A percentile compares a stretch with the other conserved stretches of the same genome.
phyloP scores from a whole-genome alignment of 352 stramenopile species.

The Poterioochromonas sp. region DNA sequence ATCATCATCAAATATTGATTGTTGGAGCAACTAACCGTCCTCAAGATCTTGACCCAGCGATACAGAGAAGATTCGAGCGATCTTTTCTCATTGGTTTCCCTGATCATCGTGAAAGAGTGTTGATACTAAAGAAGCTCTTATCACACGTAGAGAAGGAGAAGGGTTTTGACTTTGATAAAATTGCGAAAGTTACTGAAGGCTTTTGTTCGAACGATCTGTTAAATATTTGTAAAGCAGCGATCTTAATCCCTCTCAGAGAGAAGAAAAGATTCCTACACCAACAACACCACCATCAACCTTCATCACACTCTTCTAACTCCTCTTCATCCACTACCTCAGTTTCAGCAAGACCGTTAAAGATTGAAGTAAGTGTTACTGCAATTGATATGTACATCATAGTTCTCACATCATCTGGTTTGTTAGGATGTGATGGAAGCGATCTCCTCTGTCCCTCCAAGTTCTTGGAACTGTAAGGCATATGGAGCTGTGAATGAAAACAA shows the following conservation, averaged over 20 bases:
- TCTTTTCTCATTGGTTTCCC: constrained; percentile 72
- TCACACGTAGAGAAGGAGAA: background rate
- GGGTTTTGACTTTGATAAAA: background rate
- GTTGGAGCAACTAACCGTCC: constrained; percentile 24
- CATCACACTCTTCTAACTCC: background rate
- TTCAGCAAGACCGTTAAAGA: background rate
- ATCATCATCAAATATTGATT: background rate
- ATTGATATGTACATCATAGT: background rate
- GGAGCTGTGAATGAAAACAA: background rate
- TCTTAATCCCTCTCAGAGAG: background rate
- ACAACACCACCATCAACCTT: background rate
- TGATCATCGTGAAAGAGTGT: constrained; percentile 59
- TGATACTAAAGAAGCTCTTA: constrained; percentile 46
- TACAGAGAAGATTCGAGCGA: constrained; percentile 35
- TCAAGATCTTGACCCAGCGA: constrained; percentile 14
- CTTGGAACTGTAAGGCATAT: background rate
- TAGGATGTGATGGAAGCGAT: background rate
- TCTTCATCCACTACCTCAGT: background rate
- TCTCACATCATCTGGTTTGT: background rate
- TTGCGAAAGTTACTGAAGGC: background rate
- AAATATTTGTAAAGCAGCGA: background rate
- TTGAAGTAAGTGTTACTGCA: background rate
- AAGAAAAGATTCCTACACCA: background rate
- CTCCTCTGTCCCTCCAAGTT: background rate
- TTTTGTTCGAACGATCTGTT: background rate